Evolutionary conservation across 2,329 filamentous ascomycete genomes (phyloP).

Genomic region (Herpotrichia juniperi): DNA sequence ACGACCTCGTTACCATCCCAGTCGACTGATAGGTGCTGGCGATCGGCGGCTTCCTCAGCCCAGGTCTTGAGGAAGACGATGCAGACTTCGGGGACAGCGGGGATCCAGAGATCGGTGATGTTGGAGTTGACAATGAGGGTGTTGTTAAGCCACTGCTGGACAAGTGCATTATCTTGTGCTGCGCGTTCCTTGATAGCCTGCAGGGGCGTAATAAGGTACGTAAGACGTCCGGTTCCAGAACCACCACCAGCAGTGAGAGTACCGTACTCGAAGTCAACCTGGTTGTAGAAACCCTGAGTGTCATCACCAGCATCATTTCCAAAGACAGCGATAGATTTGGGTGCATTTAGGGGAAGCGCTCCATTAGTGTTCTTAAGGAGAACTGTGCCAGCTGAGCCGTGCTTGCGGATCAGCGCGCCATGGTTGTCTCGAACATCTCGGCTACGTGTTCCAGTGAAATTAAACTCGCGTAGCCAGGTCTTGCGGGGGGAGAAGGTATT

Average conservation of each 20-base stretch:
- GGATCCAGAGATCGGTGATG: slow-evolving; percentile 31
- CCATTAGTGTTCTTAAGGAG: slow-evolving; percentile 57
- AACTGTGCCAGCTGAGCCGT: slow-evolving; percentile 49
- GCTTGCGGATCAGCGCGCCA: slow-evolving; percentile 46
- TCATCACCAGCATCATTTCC: slow-evolving; percentile 55
- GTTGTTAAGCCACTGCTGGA: slow-evolving; percentile 55
- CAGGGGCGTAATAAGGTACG: slow-evolving; percentile 50
- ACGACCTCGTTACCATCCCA: slow-evolving; percentile 50
- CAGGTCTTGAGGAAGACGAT: slow-evolving; percentile 67
- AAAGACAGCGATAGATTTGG: slow-evolving; percentile 56
- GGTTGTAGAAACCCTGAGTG: slow-evolving; percentile 56
- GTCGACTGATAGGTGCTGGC: slow-evolving; percentile 48
- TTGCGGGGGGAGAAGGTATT: slow-evolving; percentile 48
- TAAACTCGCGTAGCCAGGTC: slow-evolving; percentile 41
- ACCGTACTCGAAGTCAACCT: slow-evolving; percentile 41
- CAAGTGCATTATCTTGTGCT: slow-evolving; percentile 39
- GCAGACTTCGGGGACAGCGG: slow-evolving; percentile 52
- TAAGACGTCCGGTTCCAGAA: slow-evolving; percentile 49
- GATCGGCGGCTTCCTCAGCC: slow-evolving; percentile 54
- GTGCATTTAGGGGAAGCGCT: slow-evolving; percentile 59
- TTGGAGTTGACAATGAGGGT: slow-evolving; percentile 42
- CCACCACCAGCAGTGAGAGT: slow-evolving; percentile 54
- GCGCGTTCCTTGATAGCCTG: slow-evolving; percentile 47
- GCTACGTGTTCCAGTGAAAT: slow-evolving; percentile 39
- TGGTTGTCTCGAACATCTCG: slow-evolving; percentile 52